Conservation (phyloP, 2,329 filamentous ascomycete species). For the Xylariaceae sp. region DNA sequence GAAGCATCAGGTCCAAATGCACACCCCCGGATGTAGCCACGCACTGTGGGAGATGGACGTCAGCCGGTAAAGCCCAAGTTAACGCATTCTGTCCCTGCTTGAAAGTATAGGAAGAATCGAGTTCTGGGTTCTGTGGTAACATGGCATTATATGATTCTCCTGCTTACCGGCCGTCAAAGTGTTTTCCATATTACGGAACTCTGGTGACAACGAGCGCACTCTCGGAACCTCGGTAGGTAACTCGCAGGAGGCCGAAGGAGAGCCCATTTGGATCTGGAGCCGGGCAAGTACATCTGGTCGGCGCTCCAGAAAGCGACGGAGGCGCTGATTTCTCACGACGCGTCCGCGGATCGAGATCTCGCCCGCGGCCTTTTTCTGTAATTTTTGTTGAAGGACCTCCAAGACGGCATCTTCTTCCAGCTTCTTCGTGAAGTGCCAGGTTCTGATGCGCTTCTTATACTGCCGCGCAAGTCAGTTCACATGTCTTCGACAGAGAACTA, state of each 20-base stretch:
- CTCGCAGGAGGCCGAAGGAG: constrained; percentile 6
- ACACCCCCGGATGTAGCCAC: constrained; percentile 21
- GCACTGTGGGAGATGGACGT: constrained; percentile 12
- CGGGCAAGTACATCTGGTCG: constrained; percentile 31
- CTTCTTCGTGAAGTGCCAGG: constrained; percentile 42
- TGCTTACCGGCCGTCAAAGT: constrained; percentile 23
- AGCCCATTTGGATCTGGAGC: constrained; percentile 10
- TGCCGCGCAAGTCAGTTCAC: constrained; percentile 25
- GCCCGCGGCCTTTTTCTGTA: constrained; percentile 36
- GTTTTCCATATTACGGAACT: constrained; percentile 22
- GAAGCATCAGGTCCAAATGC: constrained; percentile 16
- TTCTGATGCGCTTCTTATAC: constrained; percentile 42
- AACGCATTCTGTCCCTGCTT: background rate
- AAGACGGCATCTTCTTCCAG: constrained; percentile 40
- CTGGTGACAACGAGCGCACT: constrained; percentile 20
- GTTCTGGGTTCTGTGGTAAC: background rate
- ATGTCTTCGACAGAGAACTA: background rate
- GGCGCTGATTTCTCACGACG: constrained; percentile 38
- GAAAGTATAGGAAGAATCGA: background rate
- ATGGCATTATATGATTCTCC: background rate
- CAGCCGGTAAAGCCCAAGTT: background rate
- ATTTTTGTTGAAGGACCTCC: constrained; percentile 37
- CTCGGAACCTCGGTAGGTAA: constrained; percentile 10
- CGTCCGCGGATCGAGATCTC: constrained; percentile 38
- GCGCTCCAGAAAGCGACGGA: constrained; percentile 39